Evolutionary conservation across 2,329 filamentous ascomycete species (phyloP).

Genomic region (Fusarium sororula): DNA sequence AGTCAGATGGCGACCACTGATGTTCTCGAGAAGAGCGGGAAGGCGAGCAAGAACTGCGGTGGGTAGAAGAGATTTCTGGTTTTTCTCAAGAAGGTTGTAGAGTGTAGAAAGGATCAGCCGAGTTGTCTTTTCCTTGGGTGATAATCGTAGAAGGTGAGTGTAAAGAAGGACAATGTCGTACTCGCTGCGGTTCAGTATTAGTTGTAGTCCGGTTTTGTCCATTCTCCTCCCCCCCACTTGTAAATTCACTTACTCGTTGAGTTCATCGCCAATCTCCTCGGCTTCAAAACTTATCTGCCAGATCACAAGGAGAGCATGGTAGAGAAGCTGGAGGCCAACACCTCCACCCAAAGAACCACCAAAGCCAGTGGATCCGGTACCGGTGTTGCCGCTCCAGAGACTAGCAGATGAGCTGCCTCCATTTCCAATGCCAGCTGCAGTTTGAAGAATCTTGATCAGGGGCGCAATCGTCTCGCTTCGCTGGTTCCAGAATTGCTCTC

Average conservation of each 20-base stretch:
- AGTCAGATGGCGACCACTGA: constrained; percentile 68
- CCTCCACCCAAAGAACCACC: constrained; percentile 77
- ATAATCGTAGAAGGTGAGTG: constrained; percentile 89
- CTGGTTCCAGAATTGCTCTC: constrained; percentile 91
- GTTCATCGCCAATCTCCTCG: constrained; percentile 73
- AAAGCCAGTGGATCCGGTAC: constrained; percentile 66
- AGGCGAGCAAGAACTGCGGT: constrained; percentile 87
- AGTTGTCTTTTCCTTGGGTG: constrained; percentile 98
- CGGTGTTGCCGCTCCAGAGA: constrained; percentile 67
- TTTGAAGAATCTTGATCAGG: constrained; percentile 81
- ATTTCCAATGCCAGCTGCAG: constrained; percentile 76
- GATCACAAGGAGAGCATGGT: constrained; percentile 90
- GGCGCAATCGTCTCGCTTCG: constrained; percentile 85
- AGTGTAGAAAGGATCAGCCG: constrained; percentile 89
- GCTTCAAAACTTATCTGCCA: constrained; percentile 99
- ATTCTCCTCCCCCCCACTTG: neutral
- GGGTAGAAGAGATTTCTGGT: constrained; percentile 79
- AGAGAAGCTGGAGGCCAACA: constrained; percentile 90
- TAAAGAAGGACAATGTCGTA: constrained; percentile 93
- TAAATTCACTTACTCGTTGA: constrained; percentile 77
- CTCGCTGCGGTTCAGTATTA: constrained; percentile 62
- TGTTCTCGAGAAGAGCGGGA: constrained; percentile 71
- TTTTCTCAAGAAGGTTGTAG: constrained; percentile 79
- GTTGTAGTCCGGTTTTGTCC: neutral
- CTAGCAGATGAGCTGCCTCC: constrained; percentile 70